These are phyloP conservation scores for Rasamsonia emersonii DNA, from an alignment of 2,329 filamentous ascomycete species.

Conservation along the genomic window DNA sequence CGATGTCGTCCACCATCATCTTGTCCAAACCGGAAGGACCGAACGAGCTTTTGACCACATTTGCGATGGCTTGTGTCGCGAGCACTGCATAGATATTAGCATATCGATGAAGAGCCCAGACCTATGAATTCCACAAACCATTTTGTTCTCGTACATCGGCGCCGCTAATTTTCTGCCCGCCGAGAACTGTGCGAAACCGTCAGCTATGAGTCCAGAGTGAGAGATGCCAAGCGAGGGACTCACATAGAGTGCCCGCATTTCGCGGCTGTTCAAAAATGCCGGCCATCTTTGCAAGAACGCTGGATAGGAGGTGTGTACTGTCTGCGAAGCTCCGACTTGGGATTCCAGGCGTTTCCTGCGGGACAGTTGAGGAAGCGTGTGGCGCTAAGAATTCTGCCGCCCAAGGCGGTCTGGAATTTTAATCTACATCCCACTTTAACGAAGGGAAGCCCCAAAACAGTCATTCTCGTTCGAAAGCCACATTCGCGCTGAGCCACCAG, in stretches of 20 bases:
- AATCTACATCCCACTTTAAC: slow-evolving; percentile 32
- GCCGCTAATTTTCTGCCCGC: slow-evolving; percentile 94
- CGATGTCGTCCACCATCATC: slow-evolving; percentile 99
- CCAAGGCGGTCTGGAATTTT: slow-evolving; percentile 28
- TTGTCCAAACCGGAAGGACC: slow-evolving; percentile 95
- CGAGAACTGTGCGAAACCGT: slow-evolving; percentile 57
- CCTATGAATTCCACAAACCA: slow-evolving; percentile 45
- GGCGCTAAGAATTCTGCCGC: slow-evolving; percentile 35
- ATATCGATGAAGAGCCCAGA: slow-evolving; percentile 4
- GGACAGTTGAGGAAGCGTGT: slow-evolving; percentile 10
- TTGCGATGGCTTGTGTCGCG: slow-evolving; percentile 93
- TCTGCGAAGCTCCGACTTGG: too few relatives aligned
- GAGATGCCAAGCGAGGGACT: slow-evolving; percentile 20
- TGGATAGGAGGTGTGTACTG: too few relatives aligned
- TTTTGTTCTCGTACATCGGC: slow-evolving; percentile 96
- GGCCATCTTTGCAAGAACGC: slow-evolving; percentile 63
- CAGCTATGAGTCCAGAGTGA: slow-evolving; percentile 15
- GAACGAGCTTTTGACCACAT: slow-evolving; percentile 98
- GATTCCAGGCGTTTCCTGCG: too few relatives aligned
- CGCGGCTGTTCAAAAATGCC: slow-evolving; percentile 93
- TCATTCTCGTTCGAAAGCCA: neutral
- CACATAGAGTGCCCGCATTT: slow-evolving; percentile 83
- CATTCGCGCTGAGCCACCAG: slow-evolving; percentile 3
- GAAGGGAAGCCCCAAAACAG: slow-evolving; percentile 11
- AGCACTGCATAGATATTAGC: slow-evolving; percentile 51